These are phyloP conservation scores for Maudiozyma serrabonitensis DNA, from an alignment of 805 yeast species.

Conservation along the genomic window DNA sequence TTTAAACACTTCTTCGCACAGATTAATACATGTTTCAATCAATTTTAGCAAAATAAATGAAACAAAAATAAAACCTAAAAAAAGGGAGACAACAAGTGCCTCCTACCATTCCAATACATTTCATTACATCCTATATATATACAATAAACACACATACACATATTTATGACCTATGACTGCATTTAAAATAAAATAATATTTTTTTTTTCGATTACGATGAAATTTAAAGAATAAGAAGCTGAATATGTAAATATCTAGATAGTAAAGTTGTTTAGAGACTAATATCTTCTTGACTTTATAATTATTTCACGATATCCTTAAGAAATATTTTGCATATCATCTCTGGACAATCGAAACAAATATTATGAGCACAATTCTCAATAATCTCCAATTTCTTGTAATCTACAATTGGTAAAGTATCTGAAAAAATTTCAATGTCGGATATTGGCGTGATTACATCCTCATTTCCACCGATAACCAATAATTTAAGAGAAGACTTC, in stretches of 20 bases:
- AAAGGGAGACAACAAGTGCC: no score
- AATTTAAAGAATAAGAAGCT: no score
- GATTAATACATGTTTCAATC: no score
- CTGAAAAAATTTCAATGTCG: conserved; percentile 5
- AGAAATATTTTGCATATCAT: conserved; percentile 2
- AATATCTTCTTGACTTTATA: neutral
- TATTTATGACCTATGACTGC: neutral
- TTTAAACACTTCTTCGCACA: no score
- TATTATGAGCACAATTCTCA: conserved; percentile 20
- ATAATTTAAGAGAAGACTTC: neutral
- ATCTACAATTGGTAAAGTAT: conserved; percentile 4
- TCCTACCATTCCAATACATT: neutral
- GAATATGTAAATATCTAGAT: no score
- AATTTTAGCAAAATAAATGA: no score
- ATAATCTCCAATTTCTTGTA: conserved; percentile 8
- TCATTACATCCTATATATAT: neutral
- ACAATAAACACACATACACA: neutral
- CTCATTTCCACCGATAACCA: conserved; percentile 17
- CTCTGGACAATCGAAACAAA: conserved; percentile 20
- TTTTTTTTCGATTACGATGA: neutral
- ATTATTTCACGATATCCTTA: neutral
- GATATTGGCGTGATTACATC: conserved; percentile 20
- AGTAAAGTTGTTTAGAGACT: no score
- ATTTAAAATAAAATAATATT: neutral
- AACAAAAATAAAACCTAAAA: no score